A percentile compares a stretch with the other conserved stretches of the same genome.
These are phyloP conservation scores for Metschnikowia colocasiae DNA, from an alignment of 805 yeast genomes.

Conservation along the genomic window DNA sequence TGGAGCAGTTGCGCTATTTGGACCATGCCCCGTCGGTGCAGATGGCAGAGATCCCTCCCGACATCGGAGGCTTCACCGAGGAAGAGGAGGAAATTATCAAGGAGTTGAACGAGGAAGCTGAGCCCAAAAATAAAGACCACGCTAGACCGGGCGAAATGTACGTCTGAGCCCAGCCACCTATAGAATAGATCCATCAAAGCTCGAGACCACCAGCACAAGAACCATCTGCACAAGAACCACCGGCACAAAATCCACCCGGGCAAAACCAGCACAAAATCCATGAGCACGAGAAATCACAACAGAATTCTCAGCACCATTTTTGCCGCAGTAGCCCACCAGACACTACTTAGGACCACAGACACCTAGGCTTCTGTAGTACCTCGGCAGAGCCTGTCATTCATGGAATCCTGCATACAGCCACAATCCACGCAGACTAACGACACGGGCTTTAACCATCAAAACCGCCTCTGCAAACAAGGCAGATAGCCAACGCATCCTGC, in stretches of 20 bases:
- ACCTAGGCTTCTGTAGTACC: no score
- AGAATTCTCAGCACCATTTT: no score
- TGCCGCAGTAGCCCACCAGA: no score
- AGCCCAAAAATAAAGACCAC: conserved; percentile 21
- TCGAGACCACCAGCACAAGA: no score
- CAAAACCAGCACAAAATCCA: no score
- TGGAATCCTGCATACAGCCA: background rate
- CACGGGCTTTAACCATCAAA: background rate
- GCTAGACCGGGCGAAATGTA: conserved; percentile 23
- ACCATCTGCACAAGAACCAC: no score
- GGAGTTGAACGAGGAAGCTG: conserved; percentile 36
- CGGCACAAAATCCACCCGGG: no score
- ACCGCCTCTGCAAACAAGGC: background rate
- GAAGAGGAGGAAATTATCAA: conserved; percentile 39
- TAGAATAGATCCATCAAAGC: no score
- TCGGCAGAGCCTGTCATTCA: no score
- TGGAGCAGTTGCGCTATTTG: conserved; percentile 76
- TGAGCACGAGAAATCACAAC: no score
- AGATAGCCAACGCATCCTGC: no score
- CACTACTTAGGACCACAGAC: no score
- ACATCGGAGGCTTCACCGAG: conserved; percentile 39
- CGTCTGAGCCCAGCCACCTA: conserved; percentile 3
- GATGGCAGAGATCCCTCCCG: conserved; percentile 87
- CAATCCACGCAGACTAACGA: background rate
- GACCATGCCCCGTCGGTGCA: conserved; percentile 94